Evolutionary conservation across 2,329 filamentous ascomycete species (phyloP).

Genomic region (Cercospora brassicicola): DNA sequence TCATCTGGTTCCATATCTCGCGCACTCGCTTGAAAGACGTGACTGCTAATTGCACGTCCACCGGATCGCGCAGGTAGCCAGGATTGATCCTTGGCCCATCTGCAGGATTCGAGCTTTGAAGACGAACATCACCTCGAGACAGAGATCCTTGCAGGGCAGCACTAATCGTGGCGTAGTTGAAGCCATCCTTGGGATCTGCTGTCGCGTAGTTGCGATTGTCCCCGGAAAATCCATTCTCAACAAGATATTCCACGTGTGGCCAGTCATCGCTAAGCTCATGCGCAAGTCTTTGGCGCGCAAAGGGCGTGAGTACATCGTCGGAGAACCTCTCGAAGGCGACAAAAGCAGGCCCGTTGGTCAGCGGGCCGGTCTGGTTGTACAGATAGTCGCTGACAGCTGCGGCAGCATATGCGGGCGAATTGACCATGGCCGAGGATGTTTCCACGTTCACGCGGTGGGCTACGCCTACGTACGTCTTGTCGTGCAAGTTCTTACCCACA

Average conservation of each 20-base stretch:
- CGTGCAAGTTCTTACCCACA: background rate
- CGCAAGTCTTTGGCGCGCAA: no score
- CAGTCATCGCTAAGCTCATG: background rate
- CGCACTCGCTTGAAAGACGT: background rate
- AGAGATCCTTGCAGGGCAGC: background rate
- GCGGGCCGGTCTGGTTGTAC: no score
- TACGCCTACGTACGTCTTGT: background rate
- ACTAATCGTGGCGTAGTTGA: background rate
- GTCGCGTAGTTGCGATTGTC: background rate
- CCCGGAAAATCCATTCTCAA: background rate
- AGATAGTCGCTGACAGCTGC: no score
- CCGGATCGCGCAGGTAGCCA: background rate
- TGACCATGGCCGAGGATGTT: background rate
- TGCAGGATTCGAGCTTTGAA: background rate
- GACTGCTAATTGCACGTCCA: background rate
- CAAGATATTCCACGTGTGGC: background rate
- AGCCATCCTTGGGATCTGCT: background rate
- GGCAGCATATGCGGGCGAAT: no score
- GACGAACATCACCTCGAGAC: background rate
- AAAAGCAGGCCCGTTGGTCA: no score
- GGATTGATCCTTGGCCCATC: background rate
- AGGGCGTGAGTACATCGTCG: no score
- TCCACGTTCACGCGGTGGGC: background rate
- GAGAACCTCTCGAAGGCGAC: no score
- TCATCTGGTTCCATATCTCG: background rate